These are phyloP conservation scores for Cubamyces lactineus DNA, from an alignment of 768 basidiomycete species.

Conservation along the genomic window DNA sequence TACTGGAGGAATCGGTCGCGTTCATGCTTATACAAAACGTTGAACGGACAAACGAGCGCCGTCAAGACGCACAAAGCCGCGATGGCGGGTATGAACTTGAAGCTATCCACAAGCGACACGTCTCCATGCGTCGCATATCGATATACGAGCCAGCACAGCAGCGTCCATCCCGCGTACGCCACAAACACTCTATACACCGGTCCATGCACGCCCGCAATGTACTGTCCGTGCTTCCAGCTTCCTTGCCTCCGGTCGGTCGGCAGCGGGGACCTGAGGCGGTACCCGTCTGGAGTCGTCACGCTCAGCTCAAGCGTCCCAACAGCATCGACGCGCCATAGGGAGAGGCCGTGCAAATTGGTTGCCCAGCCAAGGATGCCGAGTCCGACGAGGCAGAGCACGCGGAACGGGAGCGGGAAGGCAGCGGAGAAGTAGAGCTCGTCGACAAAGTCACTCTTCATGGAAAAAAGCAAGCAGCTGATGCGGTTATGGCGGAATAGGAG, in stretches of 20 bases:
- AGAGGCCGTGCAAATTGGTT: conserved; percentile 86
- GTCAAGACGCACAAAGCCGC: conserved; percentile 61
- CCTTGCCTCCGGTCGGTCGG: conserved; percentile 27
- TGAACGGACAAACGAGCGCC: conserved; percentile 66
- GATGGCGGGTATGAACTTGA: conserved; percentile 75
- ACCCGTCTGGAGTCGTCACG: conserved; percentile 6
- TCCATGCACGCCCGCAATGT: conserved; percentile 50
- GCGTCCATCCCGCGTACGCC: conserved; percentile 62
- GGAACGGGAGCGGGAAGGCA: conserved; percentile 88
- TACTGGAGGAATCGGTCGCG: conserved; percentile 80
- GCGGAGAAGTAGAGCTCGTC: conserved; percentile 53
- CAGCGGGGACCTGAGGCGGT: conserved; percentile 29
- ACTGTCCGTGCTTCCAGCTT: conserved; percentile 41
- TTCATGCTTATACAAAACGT: conserved; percentile 68
- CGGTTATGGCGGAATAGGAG: conserved; percentile 7
- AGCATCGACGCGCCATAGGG: conserved; percentile 73
- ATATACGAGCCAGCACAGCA: conserved; percentile 72
- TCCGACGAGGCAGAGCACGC: conserved; percentile 79
- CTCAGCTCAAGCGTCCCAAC: conserved; percentile 67
- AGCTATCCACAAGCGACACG: conserved; percentile 64
- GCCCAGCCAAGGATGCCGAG: conserved; percentile 91
- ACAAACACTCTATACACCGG: conserved; percentile 71
- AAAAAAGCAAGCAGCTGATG: not conserved
- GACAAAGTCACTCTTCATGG: conserved; percentile 38
- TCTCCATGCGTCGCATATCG: conserved; percentile 61